Evolutionary conservation across 257 asterid genomes (phyloP).

Genomic region (Eucommia ulmoides): DNA sequence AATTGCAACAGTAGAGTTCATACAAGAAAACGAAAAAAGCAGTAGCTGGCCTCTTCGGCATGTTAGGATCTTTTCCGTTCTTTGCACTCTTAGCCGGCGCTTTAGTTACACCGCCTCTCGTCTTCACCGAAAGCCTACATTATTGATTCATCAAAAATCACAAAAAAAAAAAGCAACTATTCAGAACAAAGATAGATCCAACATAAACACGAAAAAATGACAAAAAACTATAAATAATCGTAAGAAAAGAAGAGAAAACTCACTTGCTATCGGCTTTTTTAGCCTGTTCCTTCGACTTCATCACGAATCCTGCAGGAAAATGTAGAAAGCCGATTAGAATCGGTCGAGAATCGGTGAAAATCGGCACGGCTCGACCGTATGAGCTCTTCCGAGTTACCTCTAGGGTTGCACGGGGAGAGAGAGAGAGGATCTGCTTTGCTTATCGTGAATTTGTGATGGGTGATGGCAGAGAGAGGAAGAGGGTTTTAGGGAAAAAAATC

Average conservation of each 20-base stretch:
- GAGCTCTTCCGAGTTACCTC: neutral
- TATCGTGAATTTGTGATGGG: neutral
- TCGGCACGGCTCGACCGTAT: neutral
- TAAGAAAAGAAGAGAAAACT: neutral
- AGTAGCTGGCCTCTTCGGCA: conserved; percentile 30
- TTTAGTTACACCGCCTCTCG: neutral
- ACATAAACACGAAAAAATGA: neutral
- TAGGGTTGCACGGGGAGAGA: neutral
- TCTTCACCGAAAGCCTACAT: neutral
- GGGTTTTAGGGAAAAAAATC: neutral
- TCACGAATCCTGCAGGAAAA: neutral
- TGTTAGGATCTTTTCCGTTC: conserved; percentile 79
- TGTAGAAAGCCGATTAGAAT: neutral
- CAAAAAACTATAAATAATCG: too few relatives aligned
- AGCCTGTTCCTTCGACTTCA: neutral
- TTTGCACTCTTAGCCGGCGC: conserved; percentile 13
- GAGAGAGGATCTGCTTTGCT: neutral
- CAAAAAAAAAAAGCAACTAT: neutral
- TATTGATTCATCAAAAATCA: neutral
- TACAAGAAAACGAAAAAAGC: conserved; percentile 1
- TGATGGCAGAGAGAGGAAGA: neutral
- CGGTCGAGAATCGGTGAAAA: neutral
- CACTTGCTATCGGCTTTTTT: neutral
- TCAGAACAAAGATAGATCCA: neutral
- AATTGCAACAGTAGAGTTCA: neutral